These are phyloP conservation scores for Ophidiomyces ophidiicola DNA, from an alignment of 2,329 filamentous ascomycete genomes.

Conservation along the genomic window DNA sequence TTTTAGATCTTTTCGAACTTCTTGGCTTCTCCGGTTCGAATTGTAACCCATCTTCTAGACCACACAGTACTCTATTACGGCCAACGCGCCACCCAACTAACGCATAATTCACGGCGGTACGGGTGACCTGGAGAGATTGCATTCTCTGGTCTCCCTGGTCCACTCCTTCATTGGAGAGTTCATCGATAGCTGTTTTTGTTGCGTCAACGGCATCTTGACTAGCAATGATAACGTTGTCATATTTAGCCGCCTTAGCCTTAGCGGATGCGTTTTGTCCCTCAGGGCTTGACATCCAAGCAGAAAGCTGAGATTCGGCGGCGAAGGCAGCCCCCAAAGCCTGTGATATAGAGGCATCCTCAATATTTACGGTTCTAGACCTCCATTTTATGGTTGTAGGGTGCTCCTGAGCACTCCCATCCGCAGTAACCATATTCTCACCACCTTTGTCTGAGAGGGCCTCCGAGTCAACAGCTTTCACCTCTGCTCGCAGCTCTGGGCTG, in stretches of 20 bases:
- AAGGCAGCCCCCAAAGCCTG: constrained; percentile 63
- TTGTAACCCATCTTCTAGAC: constrained; percentile 63
- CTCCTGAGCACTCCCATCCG: constrained; percentile 35
- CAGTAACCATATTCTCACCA: constrained; percentile 36
- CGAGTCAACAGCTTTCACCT: constrained; percentile 59
- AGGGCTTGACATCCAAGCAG: constrained; percentile 35
- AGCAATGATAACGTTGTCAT: constrained; percentile 78
- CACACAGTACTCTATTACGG: constrained; percentile 77
- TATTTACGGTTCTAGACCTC: constrained; percentile 71
- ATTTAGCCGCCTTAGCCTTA: constrained; percentile 65
- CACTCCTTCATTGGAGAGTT: constrained; percentile 70
- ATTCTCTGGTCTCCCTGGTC: constrained; percentile 73
- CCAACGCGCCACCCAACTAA: constrained; percentile 92
- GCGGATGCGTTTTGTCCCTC: constrained; percentile 31
- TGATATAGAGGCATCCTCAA: constrained; percentile 87
- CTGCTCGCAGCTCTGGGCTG: constrained; percentile 47
- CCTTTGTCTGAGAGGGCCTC: constrained; percentile 51
- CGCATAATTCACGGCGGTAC: constrained; percentile 85
- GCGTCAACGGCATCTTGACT: constrained; percentile 92
- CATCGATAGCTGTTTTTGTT: constrained; percentile 85
- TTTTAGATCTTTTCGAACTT: constrained; percentile 39
- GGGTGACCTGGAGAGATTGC: constrained; percentile 84
- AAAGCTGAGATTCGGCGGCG: constrained; percentile 42
- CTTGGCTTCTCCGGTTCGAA: constrained; percentile 36
- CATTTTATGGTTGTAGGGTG: constrained; percentile 68